A percentile compares a stretch with the other conserved stretches of the same genome.
phyloP scores from a whole-genome alignment of 164 flowering plant species.

The Chimonanthus praecox region DNA sequence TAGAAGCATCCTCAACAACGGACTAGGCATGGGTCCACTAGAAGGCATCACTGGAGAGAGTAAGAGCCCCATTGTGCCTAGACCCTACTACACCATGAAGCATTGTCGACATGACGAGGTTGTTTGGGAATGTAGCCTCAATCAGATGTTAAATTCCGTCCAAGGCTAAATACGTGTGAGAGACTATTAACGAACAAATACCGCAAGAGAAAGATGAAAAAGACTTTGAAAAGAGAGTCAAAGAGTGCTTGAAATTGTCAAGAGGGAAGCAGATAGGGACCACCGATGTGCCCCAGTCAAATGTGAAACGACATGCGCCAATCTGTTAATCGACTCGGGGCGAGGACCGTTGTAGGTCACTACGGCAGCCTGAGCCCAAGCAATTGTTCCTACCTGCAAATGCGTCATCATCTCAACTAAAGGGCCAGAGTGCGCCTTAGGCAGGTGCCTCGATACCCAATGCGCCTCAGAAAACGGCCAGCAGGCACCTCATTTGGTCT shows the following conservation, averaged over 20 bases:
- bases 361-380: background rate
- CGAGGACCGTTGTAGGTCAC: background rate
- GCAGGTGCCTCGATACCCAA: background rate
- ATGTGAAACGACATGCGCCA: background rate
- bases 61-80: conserved; percentile 10
- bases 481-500: no score
- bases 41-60: conserved; percentile 8
- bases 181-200: no score
- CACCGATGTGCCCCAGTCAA: background rate
- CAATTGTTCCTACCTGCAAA: background rate
- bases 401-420: background rate
- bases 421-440: background rate
- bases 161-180: no score
- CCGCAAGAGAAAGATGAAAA: no score
- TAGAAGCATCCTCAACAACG: no score
- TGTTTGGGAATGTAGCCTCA: conserved; percentile 11
- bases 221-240: no score
- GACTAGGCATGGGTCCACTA: conserved; percentile 2
- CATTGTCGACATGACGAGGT: conserved; percentile 8
- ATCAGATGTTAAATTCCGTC: background rate
- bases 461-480: no score
- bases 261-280: background rate
- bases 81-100: conserved; percentile 10
- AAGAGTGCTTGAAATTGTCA: no score
- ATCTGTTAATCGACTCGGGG: no score